Base-by-base conservation (phyloP, 495 filamentous ascomycete species). In the Evansstolkia leycettana region DNA sequence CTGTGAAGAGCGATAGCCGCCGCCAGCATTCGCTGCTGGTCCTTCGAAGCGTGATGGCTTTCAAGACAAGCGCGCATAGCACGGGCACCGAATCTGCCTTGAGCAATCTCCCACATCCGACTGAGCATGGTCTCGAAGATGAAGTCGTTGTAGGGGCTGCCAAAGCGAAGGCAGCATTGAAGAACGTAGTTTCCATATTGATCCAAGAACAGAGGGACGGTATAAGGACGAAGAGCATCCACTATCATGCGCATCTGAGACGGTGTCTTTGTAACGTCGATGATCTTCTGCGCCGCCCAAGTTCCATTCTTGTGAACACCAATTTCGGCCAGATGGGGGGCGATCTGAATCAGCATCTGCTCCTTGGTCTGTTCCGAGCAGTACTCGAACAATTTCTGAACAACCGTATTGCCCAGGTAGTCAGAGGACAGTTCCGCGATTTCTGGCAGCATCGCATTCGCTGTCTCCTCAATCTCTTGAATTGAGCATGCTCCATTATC, bases 211-310 rank as follows among this genome's bases (percentile, higher is more conserved):
- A 94, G 64, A 2, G 87, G 81, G 16, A 95, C 73, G 4, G 80
- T 82, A 60, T 92, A 94, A 1, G 84, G 77, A 7, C 81, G 76
- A 18, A 98, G 67, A 41, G 80, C 70, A 40, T 93, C 74, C 18
- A 92, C 80, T 45, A 95, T 86, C 54, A 84, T 68, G 23, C 69
- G 60, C 76, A 87, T 89, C 63, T 96, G 86, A 34, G 69, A 68
- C 4, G 82, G 80, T 2, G 80, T 83, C 55, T 87, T 80, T 43
- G 84, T 83, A 13, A 94, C 85, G 56, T 98, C 90, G 43, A 96
- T 95, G 46, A 98, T 96, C 72, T 96, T 98, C 59, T 98, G 90
- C 0, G 88, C 90, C 38, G 90, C 90, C 90, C 90, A 98, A 4
- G 90, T 98, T 28, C 90, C 90, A 46, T 98, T 98, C 69, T 98